phyloP scores from a whole-genome alignment of 352 stramenopile genomes.

The Pythium dissimile region DNA sequence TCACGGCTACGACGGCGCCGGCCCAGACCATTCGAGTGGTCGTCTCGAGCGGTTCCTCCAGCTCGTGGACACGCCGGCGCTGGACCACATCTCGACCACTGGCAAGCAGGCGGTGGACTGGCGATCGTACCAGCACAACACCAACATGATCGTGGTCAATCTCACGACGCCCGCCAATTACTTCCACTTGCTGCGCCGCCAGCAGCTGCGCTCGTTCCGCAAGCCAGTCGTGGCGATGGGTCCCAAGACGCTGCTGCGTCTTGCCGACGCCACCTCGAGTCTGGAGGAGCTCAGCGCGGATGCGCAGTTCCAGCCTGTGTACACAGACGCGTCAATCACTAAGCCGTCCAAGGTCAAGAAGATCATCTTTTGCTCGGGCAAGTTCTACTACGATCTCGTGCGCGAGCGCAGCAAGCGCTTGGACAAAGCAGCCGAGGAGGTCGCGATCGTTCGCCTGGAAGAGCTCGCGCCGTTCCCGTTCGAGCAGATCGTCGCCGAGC shows the following conservation, averaged over 20 bases:
- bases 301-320: conserved; percentile 64
- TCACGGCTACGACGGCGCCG: conserved; percentile 86
- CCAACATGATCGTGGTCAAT: conserved; percentile 86
- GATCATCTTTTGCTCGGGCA: conserved; percentile 78
- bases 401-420: conserved; percentile 51
- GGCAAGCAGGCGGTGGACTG: conserved; percentile 41
- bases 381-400: conserved; percentile 85
- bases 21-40: conserved; percentile 84
- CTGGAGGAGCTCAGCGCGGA: conserved; percentile 58
- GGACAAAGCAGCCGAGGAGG: conserved; percentile 33
- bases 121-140: conserved; percentile 61
- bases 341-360: conserved; percentile 53
- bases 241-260: conserved; percentile 72
- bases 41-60: conserved; percentile 87
- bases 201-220: conserved; percentile 74
- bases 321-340: conserved; percentile 49
- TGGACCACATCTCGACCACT: conserved; percentile 30
- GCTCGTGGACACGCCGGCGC: conserved; percentile 66
- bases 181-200: conserved; percentile 94
- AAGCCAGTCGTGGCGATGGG: conserved; percentile 77
- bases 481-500: conserved; percentile 50
- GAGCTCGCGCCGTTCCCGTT: conserved; percentile 86
- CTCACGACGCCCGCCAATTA: conserved; percentile 93
- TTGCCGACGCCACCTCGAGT: conserved; percentile 60
- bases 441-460: conserved; percentile 75